A percentile compares a stretch with the other conserved stretches of the same genome.
Conservation (phyloP, 1,284 basidiomycete genomes). For the Uromyces viciae-fabae region DNA sequence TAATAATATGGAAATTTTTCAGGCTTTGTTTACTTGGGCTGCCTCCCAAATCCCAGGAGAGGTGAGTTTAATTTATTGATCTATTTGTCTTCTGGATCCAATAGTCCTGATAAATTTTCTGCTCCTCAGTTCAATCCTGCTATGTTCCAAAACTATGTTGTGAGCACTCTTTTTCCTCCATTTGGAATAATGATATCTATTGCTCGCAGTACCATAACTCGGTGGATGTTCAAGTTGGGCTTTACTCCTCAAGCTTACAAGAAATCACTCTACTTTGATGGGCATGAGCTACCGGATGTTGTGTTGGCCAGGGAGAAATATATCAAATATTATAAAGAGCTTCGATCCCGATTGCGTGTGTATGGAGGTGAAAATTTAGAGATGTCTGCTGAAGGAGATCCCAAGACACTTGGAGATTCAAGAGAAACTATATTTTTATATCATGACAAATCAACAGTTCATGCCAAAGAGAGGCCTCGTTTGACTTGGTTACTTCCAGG, state of each 20-base stretch:
- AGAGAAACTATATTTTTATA: slow-evolving; percentile 1
- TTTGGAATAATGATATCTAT: not conserved
- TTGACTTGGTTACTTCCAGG: not conserved
- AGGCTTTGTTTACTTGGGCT: slow-evolving; percentile 7
- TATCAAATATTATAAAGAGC: not conserved
- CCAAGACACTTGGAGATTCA: not conserved
- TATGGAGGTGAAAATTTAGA: not conserved
- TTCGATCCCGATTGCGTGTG: not conserved
- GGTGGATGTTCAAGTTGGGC: slow-evolving; percentile 30
- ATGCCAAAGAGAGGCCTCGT: slow-evolving; percentile 4
- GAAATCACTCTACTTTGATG: slow-evolving; percentile 36
- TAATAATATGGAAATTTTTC: not conserved
- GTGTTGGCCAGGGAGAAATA: not conserved
- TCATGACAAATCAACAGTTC: slow-evolving; percentile 17
- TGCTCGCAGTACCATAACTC: not conserved
- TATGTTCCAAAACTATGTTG: not conserved
- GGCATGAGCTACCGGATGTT: slow-evolving; percentile 7
- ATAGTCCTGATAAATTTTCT: not conserved
- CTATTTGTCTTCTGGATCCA: not conserved
- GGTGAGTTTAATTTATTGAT: not conserved
- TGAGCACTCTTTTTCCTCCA: not conserved
- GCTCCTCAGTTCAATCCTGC: slow-evolving; percentile 1
- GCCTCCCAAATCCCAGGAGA: slow-evolving; percentile 15
- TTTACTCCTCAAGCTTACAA: not conserved
- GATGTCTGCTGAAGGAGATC: not conserved